Evolutionary conservation across 352 stramenopile species (phyloP).

Genomic region (Lagenidium sp.): DNA sequence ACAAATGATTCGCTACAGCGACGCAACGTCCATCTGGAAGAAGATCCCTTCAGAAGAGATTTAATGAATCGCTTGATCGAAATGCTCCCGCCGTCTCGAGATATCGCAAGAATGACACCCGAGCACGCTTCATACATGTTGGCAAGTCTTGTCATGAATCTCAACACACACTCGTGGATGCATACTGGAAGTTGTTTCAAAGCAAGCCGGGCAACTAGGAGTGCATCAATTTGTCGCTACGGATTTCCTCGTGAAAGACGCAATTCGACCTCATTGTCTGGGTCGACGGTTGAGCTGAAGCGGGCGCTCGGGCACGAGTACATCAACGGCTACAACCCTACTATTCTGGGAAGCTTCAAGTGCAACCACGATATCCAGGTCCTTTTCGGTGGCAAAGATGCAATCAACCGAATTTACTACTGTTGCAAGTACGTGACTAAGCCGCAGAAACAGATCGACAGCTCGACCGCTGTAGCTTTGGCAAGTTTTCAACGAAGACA

Average conservation of each 20-base stretch:
- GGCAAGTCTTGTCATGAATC: constrained; percentile 3
- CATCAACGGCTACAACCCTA: constrained; percentile 6
- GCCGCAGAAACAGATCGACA: neutral
- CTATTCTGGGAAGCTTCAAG: neutral
- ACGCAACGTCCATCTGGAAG: neutral
- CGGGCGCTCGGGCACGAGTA: neutral
- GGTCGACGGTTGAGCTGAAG: neutral
- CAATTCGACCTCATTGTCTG: neutral
- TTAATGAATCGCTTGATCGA: constrained; percentile 5
- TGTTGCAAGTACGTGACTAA: neutral
- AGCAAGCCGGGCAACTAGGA: neutral
- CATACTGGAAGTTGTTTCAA: constrained; percentile 8
- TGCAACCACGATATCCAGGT: neutral
- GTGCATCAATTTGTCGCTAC: neutral
- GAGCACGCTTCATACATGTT: constrained; percentile 1
- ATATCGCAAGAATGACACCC: neutral
- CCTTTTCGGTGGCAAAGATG: neutral
- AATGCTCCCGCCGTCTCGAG: neutral
- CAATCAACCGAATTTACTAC: neutral
- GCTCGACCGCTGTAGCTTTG: neutral
- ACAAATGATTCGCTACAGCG: neutral
- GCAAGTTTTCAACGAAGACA: neutral
- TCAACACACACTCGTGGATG: constrained; percentile 5
- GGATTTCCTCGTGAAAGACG: constrained; percentile 1
- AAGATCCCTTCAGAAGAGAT: neutral